Evolutionary conservation across 768 basidiomycete genomes (phyloP), one percentile per base, ranked within the genome.

Genomic region (Rhodotorula babjevae): DNA sequence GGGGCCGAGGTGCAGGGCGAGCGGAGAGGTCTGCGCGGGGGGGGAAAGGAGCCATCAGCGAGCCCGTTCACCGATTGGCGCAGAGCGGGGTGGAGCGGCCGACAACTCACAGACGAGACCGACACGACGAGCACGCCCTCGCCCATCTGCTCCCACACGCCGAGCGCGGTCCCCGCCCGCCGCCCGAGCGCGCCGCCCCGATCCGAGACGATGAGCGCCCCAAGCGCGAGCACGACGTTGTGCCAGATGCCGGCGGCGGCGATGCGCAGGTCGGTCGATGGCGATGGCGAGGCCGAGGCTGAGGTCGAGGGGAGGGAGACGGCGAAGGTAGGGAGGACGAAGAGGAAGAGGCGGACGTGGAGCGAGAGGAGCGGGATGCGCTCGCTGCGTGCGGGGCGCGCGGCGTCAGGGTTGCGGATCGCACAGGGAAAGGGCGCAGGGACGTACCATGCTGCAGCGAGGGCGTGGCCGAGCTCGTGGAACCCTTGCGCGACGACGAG

Each of bases 401-500:
- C n/a, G n/a, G n/a, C 25, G 27, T 33, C 29, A 50, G 58, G 10
- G 2, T 7, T 27, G 9, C 19, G 4, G 11, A 15, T 19, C 10
- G 23, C 27, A 36, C 36, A 36, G 36, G 36, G 36, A 36, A 36
- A 9, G 9, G 36, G 42, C 8, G 0, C 33, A 3, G 23, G 27
- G 61, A 55, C 69, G 12, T 9, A 74, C 73, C 59, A 58, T 0
- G 70, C 64, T 19, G 69, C 74, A 5, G 63, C 64, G 21, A 75
- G 58, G 0, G 70, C 70, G 46, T 75, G 74, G 0, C 67, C 70
- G 2, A 56, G 53, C 36, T 75, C 74, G 61, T 75, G 74, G n/a
- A 62, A 69, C 36, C 29, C 40, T 56, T 75, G 74, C 14, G 67
- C 42, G 11, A 61, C 10, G 7, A 52, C 33, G 3, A 72, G 52